A percentile compares a stretch with the other conserved stretches of the same genome.
Conservation (phyloP, 345 rosid genomes). For the Camelina neglecta region DNA sequence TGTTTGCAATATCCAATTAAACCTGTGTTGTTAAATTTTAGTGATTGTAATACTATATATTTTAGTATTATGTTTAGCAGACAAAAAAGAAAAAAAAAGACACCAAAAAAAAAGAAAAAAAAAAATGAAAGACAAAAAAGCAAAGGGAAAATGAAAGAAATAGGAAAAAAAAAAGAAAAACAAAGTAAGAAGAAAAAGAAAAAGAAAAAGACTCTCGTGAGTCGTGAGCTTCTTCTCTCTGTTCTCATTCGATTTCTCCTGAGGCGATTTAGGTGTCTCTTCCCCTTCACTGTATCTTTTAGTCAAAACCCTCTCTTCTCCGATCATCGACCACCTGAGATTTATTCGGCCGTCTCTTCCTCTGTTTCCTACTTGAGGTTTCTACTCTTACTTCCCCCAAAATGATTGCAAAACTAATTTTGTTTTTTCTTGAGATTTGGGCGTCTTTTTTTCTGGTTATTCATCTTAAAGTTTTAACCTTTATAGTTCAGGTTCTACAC, state of each 20-base stretch:
- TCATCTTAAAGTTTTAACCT: neutral
- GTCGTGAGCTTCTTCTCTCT: neutral
- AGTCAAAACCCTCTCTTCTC: slow-evolving; percentile 22
- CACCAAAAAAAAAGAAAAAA: neutral
- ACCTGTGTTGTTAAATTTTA: neutral
- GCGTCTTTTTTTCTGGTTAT: neutral
- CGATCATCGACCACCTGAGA: neutral
- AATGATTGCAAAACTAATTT: neutral
- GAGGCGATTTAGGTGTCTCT: slow-evolving; percentile 15
- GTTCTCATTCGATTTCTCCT: slow-evolving; percentile 18
- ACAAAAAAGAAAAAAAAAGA: neutral
- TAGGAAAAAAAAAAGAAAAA: no score
- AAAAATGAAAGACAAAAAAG: neutral
- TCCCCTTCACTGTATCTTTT: slow-evolving; percentile 27
- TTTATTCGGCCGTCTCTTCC: slow-evolving; percentile 1
- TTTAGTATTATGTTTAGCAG: neutral
- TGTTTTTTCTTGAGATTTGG: neutral
- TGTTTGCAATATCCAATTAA: neutral
- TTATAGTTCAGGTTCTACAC: neutral
- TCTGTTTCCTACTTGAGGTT: slow-evolving; percentile 21
- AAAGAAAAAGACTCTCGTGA: neutral
- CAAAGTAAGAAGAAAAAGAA: neutral
- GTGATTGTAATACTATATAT: no score
- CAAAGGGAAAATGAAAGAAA: neutral
- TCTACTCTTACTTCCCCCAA: slow-evolving; percentile 14